Evolutionary conservation across 495 filamentous ascomycete genomes (phyloP), one percentile per base, ranked within the genome.

Genomic region (Aspergillus biplanus): DNA sequence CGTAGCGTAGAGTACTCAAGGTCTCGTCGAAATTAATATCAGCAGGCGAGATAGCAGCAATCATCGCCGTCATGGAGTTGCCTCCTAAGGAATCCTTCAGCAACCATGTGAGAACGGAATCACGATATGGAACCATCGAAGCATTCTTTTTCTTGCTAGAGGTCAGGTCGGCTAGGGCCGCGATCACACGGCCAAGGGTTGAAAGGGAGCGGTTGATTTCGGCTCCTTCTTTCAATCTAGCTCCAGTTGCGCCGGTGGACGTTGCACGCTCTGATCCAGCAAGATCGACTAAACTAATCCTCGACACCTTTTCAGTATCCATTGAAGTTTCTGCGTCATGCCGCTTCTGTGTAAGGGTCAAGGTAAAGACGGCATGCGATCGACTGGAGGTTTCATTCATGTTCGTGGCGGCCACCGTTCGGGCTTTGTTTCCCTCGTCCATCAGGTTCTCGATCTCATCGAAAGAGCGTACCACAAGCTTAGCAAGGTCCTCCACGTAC

Each of bases 11-110:
- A 11, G 95, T 99, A 73, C 93, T 92, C 7, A 99, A 82, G 12
- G 95, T 98, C 74, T 99, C 95, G 67, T 99, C 95, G 69, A 94
- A 99, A 76, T 99, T 99, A 81, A 99, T 98, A 78, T 99, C 95
- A 58, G 95, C 95, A 5, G 95, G 95, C 58, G 93, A 97, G 70
- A 99, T 98, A 42, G 95, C 95, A 52, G 95, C 95, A 78, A 99
- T 99, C 95, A 99, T 99, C 52, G 95, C 96, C 18, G 95, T 99
- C 90, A 99, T 94, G 70, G 95, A 98, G 78, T 99, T 99, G 61
- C 96, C 96, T 71, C 96, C 96, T 9, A 99, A 81, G 3, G 95
- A 98, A 73, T 99, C 96, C 68, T 99, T 98, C 63, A 99, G 78
- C 33, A 99, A 78, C 96, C 96, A 99, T 13, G 96, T 99, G 63